Evolutionary conservation across 768 basidiomycete species (phyloP).

Genomic region (Boletus edulis): DNA sequence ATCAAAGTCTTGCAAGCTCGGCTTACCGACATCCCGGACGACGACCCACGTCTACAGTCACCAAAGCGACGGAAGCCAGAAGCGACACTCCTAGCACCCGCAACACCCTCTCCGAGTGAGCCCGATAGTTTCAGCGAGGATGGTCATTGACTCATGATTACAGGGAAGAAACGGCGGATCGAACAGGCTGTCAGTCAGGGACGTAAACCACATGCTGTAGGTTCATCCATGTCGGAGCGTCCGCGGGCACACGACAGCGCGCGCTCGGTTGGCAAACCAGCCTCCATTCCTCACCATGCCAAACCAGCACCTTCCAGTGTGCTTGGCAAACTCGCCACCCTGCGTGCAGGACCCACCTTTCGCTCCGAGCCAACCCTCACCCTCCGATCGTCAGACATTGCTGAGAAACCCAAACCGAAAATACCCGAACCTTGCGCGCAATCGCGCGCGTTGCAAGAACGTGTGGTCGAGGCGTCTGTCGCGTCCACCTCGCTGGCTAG

Average conservation of each 20-base stretch:
- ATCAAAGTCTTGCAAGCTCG: conserved; percentile 58
- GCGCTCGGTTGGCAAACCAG: conserved; percentile 5
- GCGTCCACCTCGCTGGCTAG: conserved; percentile 1
- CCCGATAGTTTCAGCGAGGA: neutral
- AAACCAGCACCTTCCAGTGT: conserved; percentile 52
- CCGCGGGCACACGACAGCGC: conserved; percentile 13
- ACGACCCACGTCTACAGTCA: conserved; percentile 29
- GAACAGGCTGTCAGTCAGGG: conserved; percentile 26
- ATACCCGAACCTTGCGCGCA: conserved; percentile 1
- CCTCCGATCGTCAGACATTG: conserved; percentile 27
- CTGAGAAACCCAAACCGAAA: conserved; percentile 18
- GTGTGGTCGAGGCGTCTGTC: neutral
- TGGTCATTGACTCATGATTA: neutral
- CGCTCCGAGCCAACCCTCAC: conserved; percentile 24
- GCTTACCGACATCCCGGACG: conserved; percentile 38
- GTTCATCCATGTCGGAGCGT: conserved; percentile 10
- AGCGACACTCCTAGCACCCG: conserved; percentile 40
- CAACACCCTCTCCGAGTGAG: conserved; percentile 68
- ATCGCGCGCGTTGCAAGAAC: conserved; percentile 2
- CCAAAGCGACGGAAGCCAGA: conserved; percentile 49
- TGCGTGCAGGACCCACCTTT: conserved; percentile 26
- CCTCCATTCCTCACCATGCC: conserved; percentile 7
- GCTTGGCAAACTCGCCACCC: conserved; percentile 46
- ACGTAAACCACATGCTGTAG: conserved; percentile 16
- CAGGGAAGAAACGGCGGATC: conserved; percentile 46